phyloP scores from a whole-genome alignment of 2,329 filamentous ascomycete genomes.

The Scolecobasidium constrictum region DNA sequence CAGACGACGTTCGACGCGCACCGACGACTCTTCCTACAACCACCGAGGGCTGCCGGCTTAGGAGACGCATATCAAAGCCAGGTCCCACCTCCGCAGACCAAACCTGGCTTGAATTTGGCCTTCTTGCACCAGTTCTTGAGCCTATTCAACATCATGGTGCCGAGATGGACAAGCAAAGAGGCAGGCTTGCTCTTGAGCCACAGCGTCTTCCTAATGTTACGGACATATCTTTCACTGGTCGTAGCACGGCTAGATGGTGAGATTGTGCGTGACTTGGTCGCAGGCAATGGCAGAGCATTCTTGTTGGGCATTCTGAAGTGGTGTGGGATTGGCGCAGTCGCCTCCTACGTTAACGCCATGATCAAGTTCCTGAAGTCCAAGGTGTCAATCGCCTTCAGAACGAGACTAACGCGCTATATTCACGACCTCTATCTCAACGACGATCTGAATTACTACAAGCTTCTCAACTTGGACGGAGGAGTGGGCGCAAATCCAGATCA shows the following conservation, averaged over 20 bases:
- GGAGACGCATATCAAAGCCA: conserved; percentile 50
- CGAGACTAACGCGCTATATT: conserved; percentile 87
- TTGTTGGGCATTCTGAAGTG: conserved; percentile 86
- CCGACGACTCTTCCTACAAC: conserved; percentile 82
- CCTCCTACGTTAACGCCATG: conserved; percentile 96
- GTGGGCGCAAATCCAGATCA: conserved; percentile 89
- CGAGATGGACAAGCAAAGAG: conserved; percentile 90
- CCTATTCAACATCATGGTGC: conserved; percentile 94
- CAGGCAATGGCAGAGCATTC: conserved; percentile 81
- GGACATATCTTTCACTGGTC: conserved; percentile 88
- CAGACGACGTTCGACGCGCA: conserved; percentile 93
- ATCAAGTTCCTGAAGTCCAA: conserved; percentile 98
- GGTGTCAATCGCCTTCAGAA: conserved; percentile 95
- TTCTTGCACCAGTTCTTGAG: conserved; percentile 96
- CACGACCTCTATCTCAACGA: conserved; percentile 58
- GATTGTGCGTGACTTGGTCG: conserved; percentile 92
- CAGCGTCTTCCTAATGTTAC: conserved; percentile 75
- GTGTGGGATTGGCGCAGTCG: conserved; percentile 86
- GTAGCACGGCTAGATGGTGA: conserved; percentile 90
- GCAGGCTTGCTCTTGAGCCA: conserved; percentile 83
- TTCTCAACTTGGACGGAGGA: conserved; percentile 85
- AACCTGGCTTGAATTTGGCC: conserved; percentile 86
- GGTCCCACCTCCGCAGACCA: conserved; percentile 80
- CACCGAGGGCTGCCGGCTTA: conserved; percentile 71
- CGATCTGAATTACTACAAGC: conserved; percentile 88